A percentile compares a stretch with the other conserved stretches of the same genome.
phyloP scores from a whole-genome alignment of 2,329 filamentous ascomycete genomes.

The Paecilomyces sp. region DNA sequence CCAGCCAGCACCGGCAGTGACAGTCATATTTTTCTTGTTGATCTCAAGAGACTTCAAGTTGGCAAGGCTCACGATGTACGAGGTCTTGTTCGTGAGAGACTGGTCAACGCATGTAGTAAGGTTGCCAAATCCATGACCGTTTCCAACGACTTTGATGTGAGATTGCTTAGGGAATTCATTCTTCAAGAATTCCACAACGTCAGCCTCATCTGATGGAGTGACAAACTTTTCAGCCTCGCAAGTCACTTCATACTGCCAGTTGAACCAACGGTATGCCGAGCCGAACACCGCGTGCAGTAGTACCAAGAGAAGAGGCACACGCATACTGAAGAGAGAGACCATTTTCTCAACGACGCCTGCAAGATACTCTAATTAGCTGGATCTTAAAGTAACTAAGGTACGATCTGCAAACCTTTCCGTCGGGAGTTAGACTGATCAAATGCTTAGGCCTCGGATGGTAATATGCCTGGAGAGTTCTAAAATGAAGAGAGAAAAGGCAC shows the following conservation, averaged over 20 bases:
- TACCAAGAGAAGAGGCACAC: constrained; percentile 3
- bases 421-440: neutral
- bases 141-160: constrained; percentile 11
- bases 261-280: constrained; percentile 10
- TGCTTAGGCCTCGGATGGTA: neutral
- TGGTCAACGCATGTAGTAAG: constrained; percentile 11
- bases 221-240: constrained; percentile 10
- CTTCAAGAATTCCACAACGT: constrained; percentile 6
- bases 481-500: neutral
- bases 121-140: constrained; percentile 14
- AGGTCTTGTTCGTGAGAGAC: constrained; percentile 6
- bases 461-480: neutral
- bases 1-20: constrained; percentile 15
- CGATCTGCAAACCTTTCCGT: neutral
- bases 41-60: constrained; percentile 10
- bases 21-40: constrained; percentile 9
- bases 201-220: constrained; percentile 8
- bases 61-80: constrained; percentile 11
- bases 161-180: constrained; percentile 7
- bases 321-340: neutral
- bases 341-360: neutral
- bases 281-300: constrained; percentile 5
- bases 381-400: neutral
- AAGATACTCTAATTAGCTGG: neutral
- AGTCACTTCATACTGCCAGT: constrained; percentile 13